These are phyloP conservation scores for Gnaphalium uliginosum DNA, from an alignment of 129 eudicot genomes.

Conservation along the genomic window DNA sequence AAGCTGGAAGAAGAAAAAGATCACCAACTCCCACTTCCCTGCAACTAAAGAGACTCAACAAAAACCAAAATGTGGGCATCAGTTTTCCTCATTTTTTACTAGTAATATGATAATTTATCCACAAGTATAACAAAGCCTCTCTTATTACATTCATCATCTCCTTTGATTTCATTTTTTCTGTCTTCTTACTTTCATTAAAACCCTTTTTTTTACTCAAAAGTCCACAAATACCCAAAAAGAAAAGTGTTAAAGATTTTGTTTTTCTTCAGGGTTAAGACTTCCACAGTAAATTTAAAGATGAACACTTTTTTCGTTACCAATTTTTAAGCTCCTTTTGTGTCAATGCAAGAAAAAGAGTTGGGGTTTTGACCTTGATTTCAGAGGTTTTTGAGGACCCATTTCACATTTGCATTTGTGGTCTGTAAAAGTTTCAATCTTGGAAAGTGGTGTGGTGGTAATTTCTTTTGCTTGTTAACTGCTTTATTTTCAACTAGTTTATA, in stretches of 20 bases:
- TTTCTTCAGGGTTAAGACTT: conserved; percentile 32
- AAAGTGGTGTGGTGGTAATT: conserved; percentile 30
- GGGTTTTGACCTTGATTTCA: conserved; percentile 31
- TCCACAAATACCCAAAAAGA: conserved; percentile 27
- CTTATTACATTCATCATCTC: neutral
- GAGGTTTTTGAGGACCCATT: conserved; percentile 47
- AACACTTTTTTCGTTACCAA: conserved; percentile 20
- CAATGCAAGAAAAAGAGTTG: conserved; percentile 41
- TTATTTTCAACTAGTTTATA: neutral
- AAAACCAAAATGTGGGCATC: conserved; percentile 24
- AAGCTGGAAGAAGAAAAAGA: conserved; percentile 39
- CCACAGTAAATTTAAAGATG: conserved; percentile 9
- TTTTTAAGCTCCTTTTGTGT: conserved; percentile 24
- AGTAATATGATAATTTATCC: neutral
- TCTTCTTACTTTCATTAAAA: conserved; percentile 18
- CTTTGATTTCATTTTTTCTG: conserved; percentile 1
- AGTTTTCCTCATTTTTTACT: neutral
- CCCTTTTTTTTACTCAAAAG: conserved; percentile 27
- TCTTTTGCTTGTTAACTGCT: conserved; percentile 11
- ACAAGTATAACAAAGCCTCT: conserved; percentile 14
- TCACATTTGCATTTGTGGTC: conserved; percentile 36
- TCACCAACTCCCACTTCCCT: conserved; percentile 78
- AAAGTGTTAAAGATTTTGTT: conserved; percentile 23
- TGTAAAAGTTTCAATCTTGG: conserved; percentile 24
- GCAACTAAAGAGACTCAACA: conserved; percentile 33